phyloP scores from a whole-genome alignment of 352 stramenopile species.

The Sclerospora graminicola region DNA sequence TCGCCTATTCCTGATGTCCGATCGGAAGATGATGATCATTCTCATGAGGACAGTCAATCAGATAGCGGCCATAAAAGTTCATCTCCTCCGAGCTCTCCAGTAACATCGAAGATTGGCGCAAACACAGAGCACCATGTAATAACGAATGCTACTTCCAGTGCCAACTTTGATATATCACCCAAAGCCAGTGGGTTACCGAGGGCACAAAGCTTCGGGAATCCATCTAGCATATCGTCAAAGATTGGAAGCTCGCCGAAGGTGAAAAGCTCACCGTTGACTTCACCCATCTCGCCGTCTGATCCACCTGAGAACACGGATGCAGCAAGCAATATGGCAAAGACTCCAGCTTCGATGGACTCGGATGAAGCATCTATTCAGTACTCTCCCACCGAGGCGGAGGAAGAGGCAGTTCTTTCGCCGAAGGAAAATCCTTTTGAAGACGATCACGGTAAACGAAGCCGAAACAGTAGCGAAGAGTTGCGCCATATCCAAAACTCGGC shows the following conservation, averaged over 20 bases:
- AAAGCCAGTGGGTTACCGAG: constrained; percentile 8
- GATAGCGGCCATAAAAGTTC: constrained; percentile 10
- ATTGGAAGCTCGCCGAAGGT: constrained; percentile 21
- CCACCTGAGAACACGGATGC: constrained; percentile 4
- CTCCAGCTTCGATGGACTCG: constrained; percentile 2
- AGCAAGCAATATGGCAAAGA: constrained; percentile 1
- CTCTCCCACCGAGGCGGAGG: constrained; percentile 2
- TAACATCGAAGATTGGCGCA: constrained; percentile 1
- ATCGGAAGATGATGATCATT: constrained; percentile 3
- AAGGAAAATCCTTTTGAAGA: constrained; percentile 8
- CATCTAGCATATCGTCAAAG: constrained; percentile 7
- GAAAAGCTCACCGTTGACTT: constrained; percentile 20
- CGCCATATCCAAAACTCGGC: constrained; percentile 2
- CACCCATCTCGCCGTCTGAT: constrained; percentile 12
- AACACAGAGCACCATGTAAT: constrained; percentile 9
- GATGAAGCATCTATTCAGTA: not conserved
- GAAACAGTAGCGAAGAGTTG: constrained; percentile 21
- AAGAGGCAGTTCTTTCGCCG: constrained; percentile 1
- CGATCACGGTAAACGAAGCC: constrained; percentile 10
- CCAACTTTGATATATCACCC: constrained; percentile 15
- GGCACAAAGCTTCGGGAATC: constrained; percentile 10
- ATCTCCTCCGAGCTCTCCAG: constrained; percentile 15
- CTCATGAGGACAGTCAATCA: constrained; percentile 10
- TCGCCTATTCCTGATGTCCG: constrained; percentile 21
- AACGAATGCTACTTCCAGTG: constrained; percentile 4